These are phyloP conservation scores for Podila horticola DNA, from an alignment of 192 early-diverging fungal genomes.

Conservation along the genomic window DNA sequence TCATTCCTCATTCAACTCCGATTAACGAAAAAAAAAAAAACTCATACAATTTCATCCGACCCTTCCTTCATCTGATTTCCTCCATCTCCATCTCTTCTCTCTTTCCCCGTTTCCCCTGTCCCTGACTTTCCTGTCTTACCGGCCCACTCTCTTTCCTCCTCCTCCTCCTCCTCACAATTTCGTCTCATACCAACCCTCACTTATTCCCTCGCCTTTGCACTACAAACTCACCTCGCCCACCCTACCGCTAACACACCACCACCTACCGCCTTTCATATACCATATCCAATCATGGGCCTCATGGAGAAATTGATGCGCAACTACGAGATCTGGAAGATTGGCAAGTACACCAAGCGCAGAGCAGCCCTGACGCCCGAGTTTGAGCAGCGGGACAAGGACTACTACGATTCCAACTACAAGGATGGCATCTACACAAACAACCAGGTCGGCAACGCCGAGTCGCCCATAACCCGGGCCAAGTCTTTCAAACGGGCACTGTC, in stretches of 20 bases:
- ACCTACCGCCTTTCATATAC: not conserved
- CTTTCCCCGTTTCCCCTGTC: not conserved
- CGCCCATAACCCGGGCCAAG: slow-evolving; percentile 18
- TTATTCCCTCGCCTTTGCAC: not conserved
- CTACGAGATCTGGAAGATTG: slow-evolving; percentile 62
- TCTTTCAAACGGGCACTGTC: slow-evolving; percentile 31
- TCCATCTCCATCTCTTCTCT: not conserved
- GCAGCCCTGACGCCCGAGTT: slow-evolving; percentile 56
- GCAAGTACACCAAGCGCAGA: slow-evolving; percentile 56
- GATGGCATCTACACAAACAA: slow-evolving; percentile 53
- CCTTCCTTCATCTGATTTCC: not conserved
- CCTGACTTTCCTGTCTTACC: not conserved
- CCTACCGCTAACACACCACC: too few relatives aligned
- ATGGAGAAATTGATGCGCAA: slow-evolving; percentile 59
- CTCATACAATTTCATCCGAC: too few relatives aligned
- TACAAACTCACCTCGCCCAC: too few relatives aligned
- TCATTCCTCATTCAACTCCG: too few relatives aligned
- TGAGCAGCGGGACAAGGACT: slow-evolving; percentile 56
- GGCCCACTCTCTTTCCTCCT: not conserved
- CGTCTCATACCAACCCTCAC: not conserved
- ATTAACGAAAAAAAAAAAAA: too few relatives aligned
- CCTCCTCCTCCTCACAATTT: not conserved
- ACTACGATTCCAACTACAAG: slow-evolving; percentile 54
- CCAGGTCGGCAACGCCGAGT: slow-evolving; percentile 19
- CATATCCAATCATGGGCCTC: slow-evolving; percentile 43